These are phyloP conservation scores for Beta lomatogona DNA, from an alignment of 179 eudicot species.

Conservation along the genomic window DNA sequence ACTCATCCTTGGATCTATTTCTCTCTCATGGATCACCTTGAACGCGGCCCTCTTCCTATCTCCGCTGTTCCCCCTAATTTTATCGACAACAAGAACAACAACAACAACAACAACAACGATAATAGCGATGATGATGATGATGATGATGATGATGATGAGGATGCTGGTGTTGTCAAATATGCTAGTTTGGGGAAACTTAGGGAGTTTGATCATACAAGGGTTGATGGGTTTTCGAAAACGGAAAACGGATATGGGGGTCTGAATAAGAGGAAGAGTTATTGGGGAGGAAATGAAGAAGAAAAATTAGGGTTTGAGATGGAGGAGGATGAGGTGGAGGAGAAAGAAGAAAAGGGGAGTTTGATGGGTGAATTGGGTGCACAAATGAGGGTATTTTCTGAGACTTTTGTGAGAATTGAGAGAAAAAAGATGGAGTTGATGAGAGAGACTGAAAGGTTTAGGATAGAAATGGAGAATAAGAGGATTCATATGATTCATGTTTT, in stretches of 20 bases:
- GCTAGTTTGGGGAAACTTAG: constrained; percentile 18
- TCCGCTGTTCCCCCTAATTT: constrained; percentile 35
- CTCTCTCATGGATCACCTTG: constrained; percentile 57
- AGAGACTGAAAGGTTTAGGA: constrained; percentile 51
- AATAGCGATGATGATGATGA: background rate
- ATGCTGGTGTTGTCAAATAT: constrained; percentile 26
- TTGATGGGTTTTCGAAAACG: constrained; percentile 20
- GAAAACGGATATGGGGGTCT: constrained; percentile 17
- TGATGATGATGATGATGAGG: constrained; percentile 24
- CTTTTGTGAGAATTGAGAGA: constrained; percentile 57
- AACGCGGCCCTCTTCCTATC: constrained; percentile 63
- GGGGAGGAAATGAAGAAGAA: constrained; percentile 22
- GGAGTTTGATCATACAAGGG: background rate
- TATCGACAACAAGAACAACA: background rate
- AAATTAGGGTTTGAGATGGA: background rate
- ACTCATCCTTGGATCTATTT: constrained; percentile 54
- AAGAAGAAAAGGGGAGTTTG: constrained; percentile 18
- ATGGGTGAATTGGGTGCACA: constrained; percentile 51
- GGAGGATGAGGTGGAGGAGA: constrained; percentile 14
- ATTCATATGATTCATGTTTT: constrained; percentile 63
- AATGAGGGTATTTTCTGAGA: constrained; percentile 64
- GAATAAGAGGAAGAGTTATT: constrained; percentile 30
- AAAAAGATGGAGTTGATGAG: constrained; percentile 72
- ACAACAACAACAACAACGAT: background rate
- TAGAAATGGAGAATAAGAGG: constrained; percentile 85